These are phyloP conservation scores for Cardamine chenopodiifolia DNA, from an alignment of 345 rosid species.

Conservation along the genomic window DNA sequence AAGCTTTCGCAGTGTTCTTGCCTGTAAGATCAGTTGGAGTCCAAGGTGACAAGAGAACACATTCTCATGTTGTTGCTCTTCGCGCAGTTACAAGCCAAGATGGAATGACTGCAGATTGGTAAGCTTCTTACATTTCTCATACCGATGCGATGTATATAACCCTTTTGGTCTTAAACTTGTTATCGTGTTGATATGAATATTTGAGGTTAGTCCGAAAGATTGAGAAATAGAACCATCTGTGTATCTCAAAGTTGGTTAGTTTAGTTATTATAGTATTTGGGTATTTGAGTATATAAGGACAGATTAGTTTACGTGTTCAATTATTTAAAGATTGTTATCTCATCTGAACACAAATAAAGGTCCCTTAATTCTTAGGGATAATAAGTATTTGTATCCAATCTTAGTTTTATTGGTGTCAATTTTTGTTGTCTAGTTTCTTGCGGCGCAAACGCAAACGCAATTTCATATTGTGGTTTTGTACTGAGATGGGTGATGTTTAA, in stretches of 20 bases:
- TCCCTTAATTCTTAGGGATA: background rate
- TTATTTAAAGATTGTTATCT: background rate
- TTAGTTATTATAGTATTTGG: background rate
- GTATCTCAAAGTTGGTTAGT: conserved; percentile 2
- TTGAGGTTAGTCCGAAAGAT: no score
- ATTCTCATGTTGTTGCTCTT: conserved; percentile 97
- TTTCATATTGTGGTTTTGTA: background rate
- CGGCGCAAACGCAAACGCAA: background rate
- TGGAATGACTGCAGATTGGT: conserved; percentile 99
- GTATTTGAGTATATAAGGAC: background rate
- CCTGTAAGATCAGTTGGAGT: conserved; percentile 97
- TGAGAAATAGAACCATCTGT: no score
- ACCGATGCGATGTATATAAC: background rate
- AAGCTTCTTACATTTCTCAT: conserved; percentile 29
- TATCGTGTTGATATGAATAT: background rate
- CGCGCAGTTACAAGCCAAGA: conserved; percentile 99
- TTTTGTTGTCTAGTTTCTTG: background rate
- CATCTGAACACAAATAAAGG: background rate
- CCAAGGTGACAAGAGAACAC: conserved; percentile 99
- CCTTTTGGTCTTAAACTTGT: background rate
- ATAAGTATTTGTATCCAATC: background rate
- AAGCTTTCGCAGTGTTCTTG: conserved; percentile 97
- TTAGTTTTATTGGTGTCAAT: background rate
- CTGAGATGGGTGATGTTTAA: background rate
- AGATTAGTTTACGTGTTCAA: background rate